Percentiles rank a stretch among this genome's conserved stretches.
Evolutionary conservation across 2,329 filamentous ascomycete species (phyloP).

Genomic region (Pseudohalonectria lignicola): DNA sequence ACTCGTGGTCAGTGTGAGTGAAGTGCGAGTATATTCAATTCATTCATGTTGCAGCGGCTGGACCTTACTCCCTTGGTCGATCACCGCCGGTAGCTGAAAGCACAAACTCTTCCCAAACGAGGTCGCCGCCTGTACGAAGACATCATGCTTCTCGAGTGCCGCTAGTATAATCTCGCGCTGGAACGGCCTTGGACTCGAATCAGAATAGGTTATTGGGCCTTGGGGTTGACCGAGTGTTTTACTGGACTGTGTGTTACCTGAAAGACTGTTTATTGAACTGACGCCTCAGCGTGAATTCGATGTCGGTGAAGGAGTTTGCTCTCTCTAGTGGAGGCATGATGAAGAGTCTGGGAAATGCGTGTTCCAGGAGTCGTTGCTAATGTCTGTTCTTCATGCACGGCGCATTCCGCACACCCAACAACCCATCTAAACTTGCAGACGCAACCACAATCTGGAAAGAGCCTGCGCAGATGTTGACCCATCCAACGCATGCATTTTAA

Average conservation of each 20-base stretch:
- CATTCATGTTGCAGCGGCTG: too few species aligned
- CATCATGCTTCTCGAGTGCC: conserved; percentile 73
- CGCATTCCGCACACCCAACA: too few species aligned
- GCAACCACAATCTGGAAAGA: too few species aligned
- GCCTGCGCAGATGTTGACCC: too few species aligned
- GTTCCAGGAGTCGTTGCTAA: too few species aligned
- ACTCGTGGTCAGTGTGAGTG: neutral
- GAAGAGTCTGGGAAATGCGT: too few species aligned
- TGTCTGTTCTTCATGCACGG: too few species aligned
- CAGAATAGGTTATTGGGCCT: too few species aligned
- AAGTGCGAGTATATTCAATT: neutral
- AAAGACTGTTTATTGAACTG: conserved; percentile 68
- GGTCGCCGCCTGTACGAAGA: conserved; percentile 85
- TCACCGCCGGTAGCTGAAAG: conserved; percentile 82
- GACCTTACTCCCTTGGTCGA: conserved; percentile 69
- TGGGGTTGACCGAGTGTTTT: neutral
- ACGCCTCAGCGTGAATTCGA: conserved; percentile 62
- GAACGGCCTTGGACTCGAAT: conserved; percentile 54
- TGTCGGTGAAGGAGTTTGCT: conserved; percentile 44
- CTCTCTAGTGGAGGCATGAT: conserved; percentile 30
- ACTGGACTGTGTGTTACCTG: conserved; percentile 35
- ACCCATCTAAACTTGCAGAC: too few species aligned
- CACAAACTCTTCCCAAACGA: conserved; percentile 91
- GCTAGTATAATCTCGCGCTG: conserved; percentile 83
- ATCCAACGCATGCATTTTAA: too few species aligned